Conservation (phyloP, 352 stramenopile species). For the Phytopythium ostracodes region DNA sequence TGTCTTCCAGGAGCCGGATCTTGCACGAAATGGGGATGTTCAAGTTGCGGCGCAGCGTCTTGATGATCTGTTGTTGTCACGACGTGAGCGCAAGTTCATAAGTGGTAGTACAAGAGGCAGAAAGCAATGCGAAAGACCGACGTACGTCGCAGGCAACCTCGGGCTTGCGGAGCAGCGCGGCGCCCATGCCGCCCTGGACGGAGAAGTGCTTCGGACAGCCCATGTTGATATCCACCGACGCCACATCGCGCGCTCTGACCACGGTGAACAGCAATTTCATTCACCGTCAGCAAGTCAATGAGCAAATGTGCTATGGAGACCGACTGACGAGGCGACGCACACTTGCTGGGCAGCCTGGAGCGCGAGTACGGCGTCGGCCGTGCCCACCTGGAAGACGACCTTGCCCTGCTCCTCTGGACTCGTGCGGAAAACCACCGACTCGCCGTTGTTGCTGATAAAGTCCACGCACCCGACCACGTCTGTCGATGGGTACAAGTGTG, state of each 20-base stretch:
- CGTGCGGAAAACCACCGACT: slow-evolving; percentile 86
- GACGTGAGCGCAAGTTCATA: background rate
- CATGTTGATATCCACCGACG: slow-evolving; percentile 94
- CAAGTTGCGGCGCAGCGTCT: slow-evolving; percentile 73
- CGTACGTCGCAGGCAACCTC: slow-evolving; percentile 81
- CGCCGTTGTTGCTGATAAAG: slow-evolving; percentile 84
- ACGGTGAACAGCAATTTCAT: background rate
- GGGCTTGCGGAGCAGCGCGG: slow-evolving; percentile 85
- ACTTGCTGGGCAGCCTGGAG: slow-evolving; percentile 74
- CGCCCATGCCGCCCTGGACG: slow-evolving; percentile 90
- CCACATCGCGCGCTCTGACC: slow-evolving; percentile 74
- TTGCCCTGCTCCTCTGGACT: slow-evolving; percentile 73
- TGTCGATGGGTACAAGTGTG: background rate
- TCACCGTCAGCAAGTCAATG: background rate
- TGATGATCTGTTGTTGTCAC: slow-evolving; percentile 49
- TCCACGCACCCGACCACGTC: slow-evolving; percentile 84
- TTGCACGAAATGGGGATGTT: slow-evolving; percentile 87
- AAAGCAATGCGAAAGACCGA: background rate
- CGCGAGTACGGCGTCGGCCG: slow-evolving; percentile 64
- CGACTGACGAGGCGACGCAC: slow-evolving; percentile 28
- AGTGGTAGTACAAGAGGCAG: background rate
- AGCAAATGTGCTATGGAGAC: background rate
- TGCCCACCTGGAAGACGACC: slow-evolving; percentile 90
- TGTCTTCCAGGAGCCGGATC: slow-evolving; percentile 74
- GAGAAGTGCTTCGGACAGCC: slow-evolving; percentile 94